Evolutionary conservation across 305 asterid species (phyloP), one percentile per base, ranked within the genome.

Genomic region (Solanum hybrid): DNA sequence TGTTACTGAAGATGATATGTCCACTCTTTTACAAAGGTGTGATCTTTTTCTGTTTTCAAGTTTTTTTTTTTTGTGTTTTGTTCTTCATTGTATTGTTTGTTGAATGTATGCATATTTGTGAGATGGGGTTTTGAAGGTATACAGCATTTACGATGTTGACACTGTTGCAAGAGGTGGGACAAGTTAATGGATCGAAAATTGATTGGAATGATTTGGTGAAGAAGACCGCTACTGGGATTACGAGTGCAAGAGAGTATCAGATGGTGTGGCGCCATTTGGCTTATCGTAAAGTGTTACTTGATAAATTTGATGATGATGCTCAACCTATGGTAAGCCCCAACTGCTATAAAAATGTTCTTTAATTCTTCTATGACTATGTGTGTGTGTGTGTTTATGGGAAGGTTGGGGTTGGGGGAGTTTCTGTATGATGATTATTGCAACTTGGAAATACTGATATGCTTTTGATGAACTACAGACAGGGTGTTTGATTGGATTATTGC

Each of bases 201-300:
- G 97, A 97, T 91, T 97, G 99, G 99, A 91, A 92, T 88, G 94
- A 85, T 76, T 27, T 95, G 93, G 98, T 91, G 90, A 93, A 91
- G 93, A 97, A 94, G 90, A 93, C 97, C 27, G 56, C 91, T 17
- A 95, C 98, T 4, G 99, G 98, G 87, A 96, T 97, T 88, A 90
- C 96, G 4, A 89, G 91, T 91, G 95, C 98, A 5, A 93, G 95
- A 89, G 99, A 96, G 92, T 96, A 94, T 89, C 99, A 94, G 86
- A 93, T 91, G 94, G 90, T 97, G 69, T 97, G 98, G 98, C 97
- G 99, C 72, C 97, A 95, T 93, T 92, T 97, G 89, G 98, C 99
- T 12, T 97, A 97, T 90, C 95, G 94, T 1, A 91, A 94, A 78
- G 88, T 92, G 89, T 93, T 97, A 91, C 79, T 64, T 4, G 95